A percentile compares a stretch with the other conserved stretches of the same genome.
Evolutionary conservation across 2,329 filamentous ascomycete genomes (phyloP).

Genomic region (Sporothrix schenckii): DNA sequence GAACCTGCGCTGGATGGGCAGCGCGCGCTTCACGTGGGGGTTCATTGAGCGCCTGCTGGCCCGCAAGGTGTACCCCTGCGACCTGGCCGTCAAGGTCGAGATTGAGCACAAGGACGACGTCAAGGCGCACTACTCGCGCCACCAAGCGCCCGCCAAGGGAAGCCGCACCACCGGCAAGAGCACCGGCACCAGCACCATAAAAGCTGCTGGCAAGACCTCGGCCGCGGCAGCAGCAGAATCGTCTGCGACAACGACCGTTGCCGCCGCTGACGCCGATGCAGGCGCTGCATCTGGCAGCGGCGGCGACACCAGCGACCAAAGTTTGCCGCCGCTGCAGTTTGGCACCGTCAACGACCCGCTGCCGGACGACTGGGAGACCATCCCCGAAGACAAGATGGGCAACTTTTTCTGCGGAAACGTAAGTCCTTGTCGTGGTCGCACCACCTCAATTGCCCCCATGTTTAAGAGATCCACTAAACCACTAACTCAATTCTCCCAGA

Average conservation of each 20-base stretch:
- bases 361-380: slow-evolving; percentile 74
- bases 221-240: slow-evolving; percentile 8
- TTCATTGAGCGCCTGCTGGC: slow-evolving; percentile 75
- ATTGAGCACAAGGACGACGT: slow-evolving; percentile 75
- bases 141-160: slow-evolving; percentile 5
- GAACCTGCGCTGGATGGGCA: slow-evolving; percentile 89
- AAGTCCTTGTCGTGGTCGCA: slow-evolving; percentile 41
- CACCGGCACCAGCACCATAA: neutral
- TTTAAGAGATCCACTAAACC: too few species aligned
- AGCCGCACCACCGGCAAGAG: too few species aligned
- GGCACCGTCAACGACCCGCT: slow-evolving; percentile 78
- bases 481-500: slow-evolving; percentile 49
- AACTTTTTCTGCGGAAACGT: slow-evolving; percentile 94
- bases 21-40: slow-evolving; percentile 80
- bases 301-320: slow-evolving; percentile 43
- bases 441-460: too few species aligned
- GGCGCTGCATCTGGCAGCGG: slow-evolving; percentile 17
- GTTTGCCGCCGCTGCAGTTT: slow-evolving; percentile 73
- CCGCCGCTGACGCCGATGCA: neutral
- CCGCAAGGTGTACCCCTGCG: slow-evolving; percentile 82
- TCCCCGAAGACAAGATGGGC: slow-evolving; percentile 75
- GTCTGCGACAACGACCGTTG: slow-evolving; percentile 22
- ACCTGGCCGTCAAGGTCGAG: slow-evolving; percentile 82
- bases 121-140: slow-evolving; percentile 65
- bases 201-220: slow-evolving; percentile 1